Base-by-base conservation (phyloP, 2,329 filamentous ascomycete species). In the Juglanconis juglandina region DNA sequence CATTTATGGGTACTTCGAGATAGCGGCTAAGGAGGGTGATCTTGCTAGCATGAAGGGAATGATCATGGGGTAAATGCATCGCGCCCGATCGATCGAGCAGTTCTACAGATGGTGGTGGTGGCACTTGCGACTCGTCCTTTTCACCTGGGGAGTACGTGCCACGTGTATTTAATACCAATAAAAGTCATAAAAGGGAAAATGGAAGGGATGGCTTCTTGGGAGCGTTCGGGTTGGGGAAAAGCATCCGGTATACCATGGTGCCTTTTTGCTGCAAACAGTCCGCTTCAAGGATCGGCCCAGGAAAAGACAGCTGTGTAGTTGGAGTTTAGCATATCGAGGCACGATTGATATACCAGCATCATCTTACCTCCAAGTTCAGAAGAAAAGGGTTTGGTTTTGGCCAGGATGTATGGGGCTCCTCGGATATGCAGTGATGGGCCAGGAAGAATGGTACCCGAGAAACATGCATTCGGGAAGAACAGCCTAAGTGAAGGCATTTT, bases 1-100 rank as follows among this genome's bases (percentile, higher is more conserved):
- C 75, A 99, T 99, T 78, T 99, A 99, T 77, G 92, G 93, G 66
- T 99, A 99, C 82, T 99, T 99, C 71, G 95, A 99, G 77, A 99
- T 99, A 72, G 95, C 95, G 32, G 96, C 96, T 71, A 97, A 97
- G 81, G 95, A 99, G 79, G 95, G 95, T 70, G 95, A 99, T 75
- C 88, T 98, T 77, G 85, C 88, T 63, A 91, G 92, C 67, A 87
- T 88, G 84, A 87, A 88, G 77, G 86, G 86, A 60, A 87, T 88
- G 84, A 82, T 88, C 65, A 87, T 88, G 86, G 86, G 86, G 69
- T 88, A 83, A 81, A 32, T 11, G 7, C 17, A 1, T 32, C 39
- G 35, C 17, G 48, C 37, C 39, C 46, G 51, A 56, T 46, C 37
- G 33, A 17, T n/a, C 37, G 48, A 7, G 42, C 42, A 44, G 32